A percentile compares a stretch with the other conserved stretches of the same genome.
Conservation (phyloP, 164 flowering plant genomes). For the Piper betle region DNA sequence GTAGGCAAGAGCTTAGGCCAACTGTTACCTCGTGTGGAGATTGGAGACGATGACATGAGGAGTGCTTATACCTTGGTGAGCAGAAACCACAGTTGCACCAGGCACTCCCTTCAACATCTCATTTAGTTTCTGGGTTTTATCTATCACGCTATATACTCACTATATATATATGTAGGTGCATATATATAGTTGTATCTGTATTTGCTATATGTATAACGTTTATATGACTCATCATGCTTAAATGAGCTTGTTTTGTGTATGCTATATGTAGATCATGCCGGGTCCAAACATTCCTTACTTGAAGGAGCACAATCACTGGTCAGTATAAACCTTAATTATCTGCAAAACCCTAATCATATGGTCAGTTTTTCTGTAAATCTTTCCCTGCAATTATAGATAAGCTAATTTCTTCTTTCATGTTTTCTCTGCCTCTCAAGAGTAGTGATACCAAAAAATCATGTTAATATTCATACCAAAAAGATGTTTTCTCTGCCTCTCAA, state of each 20-base stretch:
- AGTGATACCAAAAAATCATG: too few relatives aligned
- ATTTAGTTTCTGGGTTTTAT: not conserved
- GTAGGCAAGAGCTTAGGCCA: conserved; percentile 69
- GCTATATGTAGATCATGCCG: conserved; percentile 42
- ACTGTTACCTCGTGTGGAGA: conserved; percentile 52
- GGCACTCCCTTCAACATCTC: not conserved
- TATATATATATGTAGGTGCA: too few relatives aligned
- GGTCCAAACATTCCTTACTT: conserved; percentile 83
- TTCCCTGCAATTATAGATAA: not conserved
- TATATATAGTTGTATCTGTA: too few relatives aligned
- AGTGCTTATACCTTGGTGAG: conserved; percentile 72
- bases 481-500: too few relatives aligned
- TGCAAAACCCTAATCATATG: not conserved
- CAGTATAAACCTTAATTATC: not conserved
- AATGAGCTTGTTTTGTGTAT: too few relatives aligned
- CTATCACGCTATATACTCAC: not conserved
- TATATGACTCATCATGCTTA: too few relatives aligned
- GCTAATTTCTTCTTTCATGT: conserved; percentile 10
- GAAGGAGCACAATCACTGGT: conserved; percentile 85
- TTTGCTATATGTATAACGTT: too few relatives aligned
- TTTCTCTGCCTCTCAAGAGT: too few relatives aligned
- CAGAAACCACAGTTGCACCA: not conserved
- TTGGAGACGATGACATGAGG: conserved; percentile 67
- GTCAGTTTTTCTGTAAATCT: not conserved
- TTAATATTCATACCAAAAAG: too few relatives aligned